Base-by-base conservation (phyloP, 176 grass and related monocot genomes). In the Musa schizocarpa region DNA sequence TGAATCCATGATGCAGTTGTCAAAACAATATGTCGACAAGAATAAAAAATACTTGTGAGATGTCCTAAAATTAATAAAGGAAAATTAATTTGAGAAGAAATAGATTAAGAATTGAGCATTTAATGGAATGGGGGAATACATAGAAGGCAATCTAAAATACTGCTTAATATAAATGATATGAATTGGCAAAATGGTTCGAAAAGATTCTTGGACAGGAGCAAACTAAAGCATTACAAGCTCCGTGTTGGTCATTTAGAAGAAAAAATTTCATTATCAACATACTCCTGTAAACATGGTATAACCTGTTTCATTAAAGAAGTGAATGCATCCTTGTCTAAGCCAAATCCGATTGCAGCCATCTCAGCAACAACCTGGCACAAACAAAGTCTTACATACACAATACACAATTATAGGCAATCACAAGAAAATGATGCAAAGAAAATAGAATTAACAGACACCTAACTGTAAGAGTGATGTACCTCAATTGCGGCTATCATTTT, bases 271-370 rank as follows among this genome's bases (percentile, higher is more conserved):
- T 14, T 10, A 69, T 17, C 11, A 49, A 16, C 1, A 26, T 13
- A 65, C 13, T 26, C 27, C 23, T 11, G 9, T 61, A 17, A n/a
- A 72, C 9, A 11, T 20, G 23, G 13, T 55, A 20, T 34, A 87
- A 99, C 96, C 88, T 94, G 84, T 76, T 94, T 94, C 96, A 99
- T 99, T 82, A 94, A 88, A 84, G 88, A 94, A 83, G 86, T 99
- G 74, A 99, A 99, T 82, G 86, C 84, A 79, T 92, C 88, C 76
- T 91, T 94, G 49, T 78, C 54, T 83, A 99, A 81, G 43, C 83
- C 88, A 86, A 99, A 94, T 77, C 96, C 96, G 79, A 92, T 87
- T 52, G 88, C 86, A 77, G 91, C 96, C 88, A 99, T 99, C 82
- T 99, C 96, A 66, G 96, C 88, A 77, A 99, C 96, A 75, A 82